Evolutionary conservation across 306 rosid species (phyloP).

Genomic region (Rosa persica): DNA sequence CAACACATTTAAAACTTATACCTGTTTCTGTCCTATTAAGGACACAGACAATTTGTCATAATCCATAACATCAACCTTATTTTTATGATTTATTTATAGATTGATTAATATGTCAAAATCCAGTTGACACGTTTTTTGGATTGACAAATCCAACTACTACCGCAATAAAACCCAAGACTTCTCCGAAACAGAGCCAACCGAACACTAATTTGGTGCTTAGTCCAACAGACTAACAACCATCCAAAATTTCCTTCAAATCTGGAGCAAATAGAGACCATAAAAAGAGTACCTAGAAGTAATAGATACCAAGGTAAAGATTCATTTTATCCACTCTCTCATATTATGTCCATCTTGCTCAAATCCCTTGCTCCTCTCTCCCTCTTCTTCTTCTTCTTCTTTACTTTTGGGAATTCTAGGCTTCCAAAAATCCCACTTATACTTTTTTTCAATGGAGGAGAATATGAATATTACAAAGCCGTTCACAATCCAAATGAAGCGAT

Average conservation of each 20-base stretch:
- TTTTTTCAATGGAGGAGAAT: slow-evolving; percentile 5
- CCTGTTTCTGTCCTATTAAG: slow-evolving; percentile 3
- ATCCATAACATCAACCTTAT: background rate
- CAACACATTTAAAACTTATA: background rate
- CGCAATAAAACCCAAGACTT: background rate
- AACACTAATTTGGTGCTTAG: slow-evolving; percentile 14
- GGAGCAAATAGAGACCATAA: slow-evolving; percentile 4
- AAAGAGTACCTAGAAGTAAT: slow-evolving; percentile 1
- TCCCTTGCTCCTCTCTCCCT: slow-evolving; percentile 15
- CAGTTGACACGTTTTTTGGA: slow-evolving; percentile 6
- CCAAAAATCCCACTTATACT: background rate
- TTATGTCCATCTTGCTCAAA: slow-evolving; percentile 12
- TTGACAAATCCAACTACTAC: background rate
- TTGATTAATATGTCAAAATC: background rate
- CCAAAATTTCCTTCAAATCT: slow-evolving; percentile 12
- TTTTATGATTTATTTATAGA: background rate
- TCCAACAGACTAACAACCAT: slow-evolving; percentile 4
- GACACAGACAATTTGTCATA: background rate
- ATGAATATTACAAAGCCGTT: background rate
- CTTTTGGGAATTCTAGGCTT: background rate
- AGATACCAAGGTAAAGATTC: background rate
- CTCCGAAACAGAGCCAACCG: background rate
- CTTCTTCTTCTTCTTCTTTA: background rate
- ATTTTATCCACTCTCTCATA: background rate
- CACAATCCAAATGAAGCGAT: background rate